Percentiles rank a stretch among this genome's conserved stretches.
Conservation (phyloP, 768 basidiomycete species). For the Suillus tomentosus region DNA sequence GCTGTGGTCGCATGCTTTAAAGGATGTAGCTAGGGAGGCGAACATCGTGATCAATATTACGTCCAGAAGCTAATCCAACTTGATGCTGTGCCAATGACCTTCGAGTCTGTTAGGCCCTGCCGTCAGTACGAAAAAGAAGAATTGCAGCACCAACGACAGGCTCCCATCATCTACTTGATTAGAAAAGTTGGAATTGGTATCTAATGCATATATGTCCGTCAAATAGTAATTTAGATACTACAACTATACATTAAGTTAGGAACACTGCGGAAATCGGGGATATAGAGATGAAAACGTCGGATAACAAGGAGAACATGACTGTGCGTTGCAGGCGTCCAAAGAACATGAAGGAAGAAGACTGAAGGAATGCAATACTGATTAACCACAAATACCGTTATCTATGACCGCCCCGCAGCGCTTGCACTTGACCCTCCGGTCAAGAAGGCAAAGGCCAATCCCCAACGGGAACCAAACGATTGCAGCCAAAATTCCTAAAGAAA, state of each 20-base stretch:
- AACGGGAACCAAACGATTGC: slow-evolving; percentile 88
- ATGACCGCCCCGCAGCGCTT: slow-evolving; percentile 45
- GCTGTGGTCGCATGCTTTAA: not conserved
- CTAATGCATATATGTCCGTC: not conserved
- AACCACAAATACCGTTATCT: slow-evolving; percentile 40
- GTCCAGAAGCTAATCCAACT: too few relatives aligned
- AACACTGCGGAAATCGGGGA: not conserved
- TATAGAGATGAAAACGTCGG: not conserved
- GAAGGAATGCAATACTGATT: not conserved
- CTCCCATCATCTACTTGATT: too few relatives aligned
- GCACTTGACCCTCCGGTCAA: slow-evolving; percentile 74
- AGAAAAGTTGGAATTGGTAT: not conserved
- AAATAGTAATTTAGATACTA: not conserved
- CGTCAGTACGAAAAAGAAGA: not conserved
- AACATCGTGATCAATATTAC: too few relatives aligned
- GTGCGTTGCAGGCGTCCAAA: not conserved
- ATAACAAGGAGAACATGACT: not conserved
- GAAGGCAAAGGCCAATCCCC: slow-evolving; percentile 74
- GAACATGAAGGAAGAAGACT: not conserved
- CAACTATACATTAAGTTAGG: not conserved
- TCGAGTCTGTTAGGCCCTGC: too few relatives aligned
- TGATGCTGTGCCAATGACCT: too few relatives aligned
- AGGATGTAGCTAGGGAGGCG: not conserved
- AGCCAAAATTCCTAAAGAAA: slow-evolving; percentile 64
- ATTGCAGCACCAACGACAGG: not conserved